Conservation (phyloP, 106 monocot genomes). For the Acorus gramineus region DNA sequence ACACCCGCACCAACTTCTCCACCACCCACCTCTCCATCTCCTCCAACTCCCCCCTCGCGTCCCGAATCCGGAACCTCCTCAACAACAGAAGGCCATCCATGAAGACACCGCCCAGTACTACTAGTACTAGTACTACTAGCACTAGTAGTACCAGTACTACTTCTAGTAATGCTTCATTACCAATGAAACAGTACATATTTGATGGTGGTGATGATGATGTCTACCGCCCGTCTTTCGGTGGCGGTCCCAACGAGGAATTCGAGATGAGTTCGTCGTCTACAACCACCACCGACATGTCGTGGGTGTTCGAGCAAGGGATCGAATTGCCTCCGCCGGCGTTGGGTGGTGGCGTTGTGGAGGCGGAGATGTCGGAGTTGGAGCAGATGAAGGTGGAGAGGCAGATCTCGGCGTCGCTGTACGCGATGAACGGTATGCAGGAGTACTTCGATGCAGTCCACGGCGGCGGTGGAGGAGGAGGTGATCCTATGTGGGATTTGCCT, state of each 20-base stretch:
- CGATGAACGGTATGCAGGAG: slow-evolving; percentile 49
- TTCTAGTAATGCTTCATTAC: background rate
- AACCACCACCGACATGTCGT: slow-evolving; percentile 1
- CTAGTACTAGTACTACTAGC: background rate
- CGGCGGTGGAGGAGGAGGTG: slow-evolving; percentile 16
- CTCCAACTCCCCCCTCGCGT: slow-evolving; percentile 15
- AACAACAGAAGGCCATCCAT: slow-evolving; percentile 17
- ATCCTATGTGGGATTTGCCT: slow-evolving; percentile 31
- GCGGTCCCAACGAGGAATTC: slow-evolving; percentile 9
- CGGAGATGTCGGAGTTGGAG: slow-evolving; percentile 29
- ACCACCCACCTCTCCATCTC: slow-evolving; percentile 1
- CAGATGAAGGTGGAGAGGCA: slow-evolving; percentile 49
- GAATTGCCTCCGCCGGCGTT: background rate
- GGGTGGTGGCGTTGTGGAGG: no score
- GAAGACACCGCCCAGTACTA: background rate
- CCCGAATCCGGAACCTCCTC: slow-evolving; percentile 21
- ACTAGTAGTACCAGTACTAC: background rate
- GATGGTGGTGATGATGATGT: slow-evolving; percentile 17
- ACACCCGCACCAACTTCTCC: slow-evolving; percentile 49
- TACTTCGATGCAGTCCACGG: slow-evolving; percentile 41
- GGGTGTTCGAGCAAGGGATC: slow-evolving; percentile 19
- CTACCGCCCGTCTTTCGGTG: slow-evolving; percentile 18
- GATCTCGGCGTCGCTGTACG: slow-evolving; percentile 40
- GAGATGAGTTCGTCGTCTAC: background rate
- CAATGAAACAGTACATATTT: background rate